A percentile compares a stretch with the other conserved stretches of the same genome.
Evolutionary conservation across 176 grass and related monocot genomes (phyloP).

Genomic region (Cenchrus fungigraminus): DNA sequence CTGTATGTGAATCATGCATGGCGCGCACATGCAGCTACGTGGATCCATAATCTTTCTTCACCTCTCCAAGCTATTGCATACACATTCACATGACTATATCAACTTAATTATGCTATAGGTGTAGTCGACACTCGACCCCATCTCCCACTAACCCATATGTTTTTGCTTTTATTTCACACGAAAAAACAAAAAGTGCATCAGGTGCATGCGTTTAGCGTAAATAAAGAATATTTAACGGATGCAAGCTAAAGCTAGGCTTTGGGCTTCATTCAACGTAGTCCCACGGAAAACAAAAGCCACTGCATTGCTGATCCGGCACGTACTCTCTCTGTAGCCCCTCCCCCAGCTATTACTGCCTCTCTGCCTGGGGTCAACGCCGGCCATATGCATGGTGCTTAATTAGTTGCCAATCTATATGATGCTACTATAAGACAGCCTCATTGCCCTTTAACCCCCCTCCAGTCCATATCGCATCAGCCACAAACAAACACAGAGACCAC

Average conservation of each 20-base stretch:
- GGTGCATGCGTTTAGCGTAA: no score
- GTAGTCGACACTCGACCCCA: no score
- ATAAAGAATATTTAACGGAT: no score
- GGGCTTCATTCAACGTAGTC: not conserved
- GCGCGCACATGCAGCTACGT: not conserved
- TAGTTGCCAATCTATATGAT: not conserved
- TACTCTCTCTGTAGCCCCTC: not conserved
- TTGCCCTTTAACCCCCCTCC: not conserved
- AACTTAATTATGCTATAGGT: no score
- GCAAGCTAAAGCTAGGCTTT: not conserved
- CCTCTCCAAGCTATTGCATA: not conserved
- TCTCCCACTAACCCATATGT: no score
- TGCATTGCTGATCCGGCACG: conserved; percentile 39
- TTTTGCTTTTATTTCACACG: no score
- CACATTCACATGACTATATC: no score
- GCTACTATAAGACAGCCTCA: not conserved
- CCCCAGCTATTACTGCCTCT: not conserved
- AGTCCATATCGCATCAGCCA: no score
- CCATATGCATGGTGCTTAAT: not conserved
- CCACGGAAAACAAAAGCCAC: not conserved
- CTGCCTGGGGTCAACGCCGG: conserved; percentile 13
- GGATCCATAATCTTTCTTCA: not conserved
- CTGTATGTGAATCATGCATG: not conserved
- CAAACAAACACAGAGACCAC: no score
- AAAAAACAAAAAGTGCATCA: no score